phyloP scores from a whole-genome alignment of 2,329 filamentous ascomycete species.

The Fusarium sp. region DNA sequence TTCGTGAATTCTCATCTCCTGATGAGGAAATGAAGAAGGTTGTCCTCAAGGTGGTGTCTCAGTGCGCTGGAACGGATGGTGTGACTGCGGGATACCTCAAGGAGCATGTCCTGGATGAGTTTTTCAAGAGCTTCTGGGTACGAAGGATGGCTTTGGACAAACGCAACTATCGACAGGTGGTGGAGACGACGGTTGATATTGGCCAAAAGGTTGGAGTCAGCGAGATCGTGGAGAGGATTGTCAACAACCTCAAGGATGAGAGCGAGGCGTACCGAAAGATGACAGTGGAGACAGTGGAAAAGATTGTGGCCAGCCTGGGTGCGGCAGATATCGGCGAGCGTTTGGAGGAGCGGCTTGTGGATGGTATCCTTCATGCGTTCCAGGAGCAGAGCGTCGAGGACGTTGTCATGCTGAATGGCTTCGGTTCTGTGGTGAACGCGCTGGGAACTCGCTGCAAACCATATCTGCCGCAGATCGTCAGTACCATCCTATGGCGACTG shows the following conservation, averaged over 20 bases:
- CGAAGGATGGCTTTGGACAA: constrained; percentile 96
- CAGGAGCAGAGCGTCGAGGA: constrained; percentile 98
- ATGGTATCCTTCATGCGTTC: constrained; percentile 95
- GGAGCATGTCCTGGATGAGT: constrained; percentile 92
- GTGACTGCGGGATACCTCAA: constrained; percentile 96
- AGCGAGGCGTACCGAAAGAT: constrained; percentile 98
- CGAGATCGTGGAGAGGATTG: constrained; percentile 93
- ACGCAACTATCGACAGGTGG: constrained; percentile 96
- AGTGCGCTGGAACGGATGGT: constrained; percentile 93
- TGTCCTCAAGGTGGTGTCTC: constrained; percentile 95
- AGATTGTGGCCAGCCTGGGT: constrained; percentile 91
- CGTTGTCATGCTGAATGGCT: constrained; percentile 94
- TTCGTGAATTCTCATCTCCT: constrained; percentile 94
- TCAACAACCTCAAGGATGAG: constrained; percentile 96
- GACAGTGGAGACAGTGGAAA: constrained; percentile 98
- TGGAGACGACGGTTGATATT: constrained; percentile 96
- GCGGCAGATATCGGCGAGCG: constrained; percentile 94
- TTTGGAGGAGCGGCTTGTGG: constrained; percentile 91
- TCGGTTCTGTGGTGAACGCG: constrained; percentile 96
- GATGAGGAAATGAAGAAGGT: constrained; percentile 99
- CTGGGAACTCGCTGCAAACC: constrained; percentile 94
- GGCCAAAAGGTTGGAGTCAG: constrained; percentile 97
- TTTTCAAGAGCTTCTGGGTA: constrained; percentile 99
- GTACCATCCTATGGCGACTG: constrained; percentile 93
- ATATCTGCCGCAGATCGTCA: constrained; percentile 96